These are phyloP conservation scores for Alternaria ethzedia DNA, from an alignment of 2,329 filamentous ascomycete species.

Conservation along the genomic window DNA sequence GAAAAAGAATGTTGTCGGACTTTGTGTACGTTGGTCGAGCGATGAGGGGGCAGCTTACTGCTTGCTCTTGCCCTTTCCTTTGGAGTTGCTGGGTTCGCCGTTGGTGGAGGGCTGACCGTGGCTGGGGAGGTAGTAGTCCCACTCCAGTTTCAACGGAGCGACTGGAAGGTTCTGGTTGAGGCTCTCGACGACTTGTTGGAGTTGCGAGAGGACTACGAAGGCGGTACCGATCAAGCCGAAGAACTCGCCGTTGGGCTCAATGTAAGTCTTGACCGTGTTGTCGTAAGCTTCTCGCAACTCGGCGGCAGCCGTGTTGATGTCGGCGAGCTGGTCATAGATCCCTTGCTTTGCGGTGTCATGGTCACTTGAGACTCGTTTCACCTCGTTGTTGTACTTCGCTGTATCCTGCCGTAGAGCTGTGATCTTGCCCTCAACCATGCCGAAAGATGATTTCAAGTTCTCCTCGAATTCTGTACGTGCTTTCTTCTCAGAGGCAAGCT, in stretches of 20 bases:
- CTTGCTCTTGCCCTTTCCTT: not conserved
- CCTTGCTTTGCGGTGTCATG: not conserved
- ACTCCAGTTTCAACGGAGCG: constrained; percentile 1
- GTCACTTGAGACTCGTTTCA: not conserved
- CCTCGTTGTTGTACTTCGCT: not conserved
- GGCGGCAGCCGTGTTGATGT: not conserved
- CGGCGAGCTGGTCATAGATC: not conserved
- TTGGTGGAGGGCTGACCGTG: not conserved
- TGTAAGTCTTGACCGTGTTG: constrained; percentile 1
- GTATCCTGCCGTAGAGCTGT: not conserved
- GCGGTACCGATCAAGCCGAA: constrained; percentile 4
- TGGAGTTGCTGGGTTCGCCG: not conserved
- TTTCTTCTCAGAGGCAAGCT: not conserved
- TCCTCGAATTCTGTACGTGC: not conserved
- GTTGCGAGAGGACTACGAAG: constrained; percentile 1
- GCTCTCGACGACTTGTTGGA: constrained; percentile 13
- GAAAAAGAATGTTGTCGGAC: not conserved
- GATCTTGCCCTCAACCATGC: not conserved
- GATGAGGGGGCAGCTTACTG: not conserved
- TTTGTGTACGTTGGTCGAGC: not conserved
- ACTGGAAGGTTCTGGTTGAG: constrained; percentile 17
- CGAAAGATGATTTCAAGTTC: not conserved
- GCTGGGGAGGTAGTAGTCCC: not conserved
- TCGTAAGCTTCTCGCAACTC: constrained; percentile 10
- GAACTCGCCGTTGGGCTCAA: constrained; percentile 10